Evolutionary conservation across 2,329 filamentous ascomycete genomes (phyloP).

Genomic region (Lachnellula willkommii): DNA sequence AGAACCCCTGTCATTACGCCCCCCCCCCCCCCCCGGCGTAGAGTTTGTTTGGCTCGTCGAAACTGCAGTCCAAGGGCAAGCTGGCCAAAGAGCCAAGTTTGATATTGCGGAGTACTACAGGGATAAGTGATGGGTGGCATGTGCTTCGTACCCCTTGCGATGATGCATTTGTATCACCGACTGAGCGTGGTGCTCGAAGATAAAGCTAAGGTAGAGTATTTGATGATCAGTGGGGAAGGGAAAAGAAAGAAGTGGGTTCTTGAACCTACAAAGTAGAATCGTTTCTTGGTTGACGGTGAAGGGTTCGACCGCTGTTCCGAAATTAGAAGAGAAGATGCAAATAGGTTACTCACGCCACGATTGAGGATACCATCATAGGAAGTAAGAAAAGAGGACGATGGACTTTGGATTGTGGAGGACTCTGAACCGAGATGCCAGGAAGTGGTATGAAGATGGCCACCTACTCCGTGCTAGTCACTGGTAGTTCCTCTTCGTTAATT

Average conservation of each 20-base stretch:
- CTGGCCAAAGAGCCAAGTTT: slow-evolving; percentile 17
- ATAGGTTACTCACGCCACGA: slow-evolving; percentile 8
- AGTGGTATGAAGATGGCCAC: background rate
- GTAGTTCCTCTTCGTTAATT: background rate
- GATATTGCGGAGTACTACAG: slow-evolving; percentile 38
- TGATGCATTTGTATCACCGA: slow-evolving; percentile 39
- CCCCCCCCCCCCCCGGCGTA: no score
- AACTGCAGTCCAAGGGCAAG: background rate
- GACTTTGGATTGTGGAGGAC: slow-evolving; percentile 26
- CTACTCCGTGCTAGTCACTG: background rate
- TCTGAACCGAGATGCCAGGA: background rate
- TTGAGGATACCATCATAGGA: slow-evolving; percentile 28
- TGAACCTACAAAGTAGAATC: slow-evolving; percentile 10
- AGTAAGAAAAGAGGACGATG: slow-evolving; percentile 30
- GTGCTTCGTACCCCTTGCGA: slow-evolving; percentile 37
- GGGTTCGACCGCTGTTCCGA: slow-evolving; percentile 10
- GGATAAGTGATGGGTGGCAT: slow-evolving; percentile 33
- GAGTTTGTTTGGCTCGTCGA: background rate
- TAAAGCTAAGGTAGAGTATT: slow-evolving; percentile 42
- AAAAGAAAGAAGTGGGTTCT: slow-evolving; percentile 9
- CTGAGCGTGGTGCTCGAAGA: slow-evolving; percentile 41
- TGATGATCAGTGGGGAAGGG: slow-evolving; percentile 18
- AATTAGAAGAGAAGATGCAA: slow-evolving; percentile 1
- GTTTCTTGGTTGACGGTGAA: slow-evolving; percentile 25
- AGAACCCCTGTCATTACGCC: no score